Evolutionary conservation across 257 asterid genomes (phyloP).

Genomic region (Solanum virginianum): DNA sequence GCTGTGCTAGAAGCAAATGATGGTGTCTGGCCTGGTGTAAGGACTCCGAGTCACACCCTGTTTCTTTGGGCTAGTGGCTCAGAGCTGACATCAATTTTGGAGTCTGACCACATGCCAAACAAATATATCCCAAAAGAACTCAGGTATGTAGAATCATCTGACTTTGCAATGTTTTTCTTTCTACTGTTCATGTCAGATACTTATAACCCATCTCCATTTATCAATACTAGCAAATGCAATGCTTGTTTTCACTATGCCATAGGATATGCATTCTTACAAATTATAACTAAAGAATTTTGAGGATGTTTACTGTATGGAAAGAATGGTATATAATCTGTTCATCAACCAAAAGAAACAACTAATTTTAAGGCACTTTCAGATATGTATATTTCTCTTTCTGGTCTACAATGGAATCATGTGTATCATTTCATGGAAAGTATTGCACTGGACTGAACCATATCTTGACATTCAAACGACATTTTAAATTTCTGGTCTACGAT

Average conservation of each 20-base stretch:
- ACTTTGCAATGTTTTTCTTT: not conserved
- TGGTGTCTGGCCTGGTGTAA: constrained; percentile 89
- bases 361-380: not conserved
- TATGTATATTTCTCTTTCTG: not conserved
- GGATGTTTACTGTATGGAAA: not conserved
- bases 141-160: constrained; percentile 31
- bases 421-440: not conserved
- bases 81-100: constrained; percentile 76
- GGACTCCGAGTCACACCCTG: constrained; percentile 86
- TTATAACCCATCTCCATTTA: not conserved
- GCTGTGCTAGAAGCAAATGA: constrained; percentile 85
- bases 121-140: constrained; percentile 76
- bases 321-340: not conserved
- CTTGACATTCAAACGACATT: not conserved
- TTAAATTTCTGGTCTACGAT: not conserved
- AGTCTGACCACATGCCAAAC: constrained; percentile 97
- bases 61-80: constrained; percentile 99
- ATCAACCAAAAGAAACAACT: not conserved
- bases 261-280: not conserved
- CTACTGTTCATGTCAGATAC: not conserved
- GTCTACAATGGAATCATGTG: not conserved
- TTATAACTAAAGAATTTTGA: not conserved
- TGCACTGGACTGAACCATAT: not conserved
- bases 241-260: not conserved
- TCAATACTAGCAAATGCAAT: not conserved